These are phyloP conservation scores for Hippophae rhamnoides DNA, from an alignment of 306 rosid species.

Conservation along the genomic window DNA sequence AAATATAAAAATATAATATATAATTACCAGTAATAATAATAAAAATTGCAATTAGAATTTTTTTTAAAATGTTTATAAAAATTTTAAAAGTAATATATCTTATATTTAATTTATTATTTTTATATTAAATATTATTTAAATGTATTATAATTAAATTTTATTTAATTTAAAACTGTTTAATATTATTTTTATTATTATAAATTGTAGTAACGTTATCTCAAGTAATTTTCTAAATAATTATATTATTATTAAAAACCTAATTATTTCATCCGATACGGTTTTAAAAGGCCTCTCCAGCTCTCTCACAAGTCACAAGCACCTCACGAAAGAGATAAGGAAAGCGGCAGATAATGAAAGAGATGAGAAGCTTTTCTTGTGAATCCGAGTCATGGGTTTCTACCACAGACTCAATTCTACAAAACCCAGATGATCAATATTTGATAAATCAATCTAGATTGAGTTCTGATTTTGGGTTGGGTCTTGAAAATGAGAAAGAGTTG, in stretches of 20 bases:
- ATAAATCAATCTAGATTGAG: neutral
- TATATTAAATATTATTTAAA: no score
- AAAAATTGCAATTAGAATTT: no score
- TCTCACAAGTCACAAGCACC: neutral
- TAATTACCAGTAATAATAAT: no score
- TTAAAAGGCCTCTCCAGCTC: constrained; percentile 2
- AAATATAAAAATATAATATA: no score
- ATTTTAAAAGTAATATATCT: no score
- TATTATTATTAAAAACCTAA: neutral
- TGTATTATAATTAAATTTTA: no score
- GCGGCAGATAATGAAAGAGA: constrained; percentile 3
- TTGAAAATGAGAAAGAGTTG: constrained; percentile 4
- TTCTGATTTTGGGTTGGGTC: constrained; percentile 1
- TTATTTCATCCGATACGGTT: neutral
- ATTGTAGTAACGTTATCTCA: no score
- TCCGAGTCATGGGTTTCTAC: constrained; percentile 22
- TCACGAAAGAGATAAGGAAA: neutral
- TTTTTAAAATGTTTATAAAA: no score
- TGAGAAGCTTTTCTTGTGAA: constrained; percentile 15
- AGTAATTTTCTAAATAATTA: no score
- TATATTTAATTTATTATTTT: no score
- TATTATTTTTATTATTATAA: no score
- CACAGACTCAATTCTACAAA: neutral
- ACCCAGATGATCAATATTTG: constrained; percentile 10
- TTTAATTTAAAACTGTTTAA: no score